Evolutionary conservation across 768 basidiomycete species (phyloP), one percentile per base, ranked within the genome.

Genomic region (Panaeolus papilionaceus): DNA sequence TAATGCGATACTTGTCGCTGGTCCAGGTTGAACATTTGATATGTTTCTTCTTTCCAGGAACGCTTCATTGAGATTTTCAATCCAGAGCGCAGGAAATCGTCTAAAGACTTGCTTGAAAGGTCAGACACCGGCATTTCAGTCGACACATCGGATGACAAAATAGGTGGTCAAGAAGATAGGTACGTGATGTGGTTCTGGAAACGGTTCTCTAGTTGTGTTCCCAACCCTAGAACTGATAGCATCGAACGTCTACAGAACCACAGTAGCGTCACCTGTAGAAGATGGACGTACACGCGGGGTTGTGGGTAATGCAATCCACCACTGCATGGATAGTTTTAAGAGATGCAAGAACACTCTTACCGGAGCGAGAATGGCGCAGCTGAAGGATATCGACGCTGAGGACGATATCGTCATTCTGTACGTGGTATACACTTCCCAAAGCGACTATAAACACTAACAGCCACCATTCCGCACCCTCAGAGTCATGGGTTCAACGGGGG

Each of bases 351-450:
- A 51, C 20, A 23, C 1, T 9, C 18, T 51, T 9, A 51, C 47
- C 23, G 47, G 47, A 23, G 47, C 23, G 6, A 51, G 8, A 10
- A 51, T 23, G 47, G 47, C 47, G 26, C n/a, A 51, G 4, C 20
- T 51, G 8, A 23, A 23, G 20, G 47, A 51, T 26, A 51, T 51
- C 47, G 20, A 44, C 8, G 47, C 47, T 44, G 14, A 51, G 20
- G 47, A 51, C 20, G 47, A 51, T 51, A 51, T 51, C 20, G 23
- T 51, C 26, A 51, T 51, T 11, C 6, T 51, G 47, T 51, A 51
- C 18, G 47, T 51, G 14, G 47, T 20, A 9, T 6, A 51, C 33
- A 20, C 47, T 0, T 12, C 1, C 3, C n/a, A 0, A 9, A 26
- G 1, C 23, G 47, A 12, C 10, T 0, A 20, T 51, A 1, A 23